phyloP scores from a whole-genome alignment of 257 asterid genomes.

The Linderniella brevidens region DNA sequence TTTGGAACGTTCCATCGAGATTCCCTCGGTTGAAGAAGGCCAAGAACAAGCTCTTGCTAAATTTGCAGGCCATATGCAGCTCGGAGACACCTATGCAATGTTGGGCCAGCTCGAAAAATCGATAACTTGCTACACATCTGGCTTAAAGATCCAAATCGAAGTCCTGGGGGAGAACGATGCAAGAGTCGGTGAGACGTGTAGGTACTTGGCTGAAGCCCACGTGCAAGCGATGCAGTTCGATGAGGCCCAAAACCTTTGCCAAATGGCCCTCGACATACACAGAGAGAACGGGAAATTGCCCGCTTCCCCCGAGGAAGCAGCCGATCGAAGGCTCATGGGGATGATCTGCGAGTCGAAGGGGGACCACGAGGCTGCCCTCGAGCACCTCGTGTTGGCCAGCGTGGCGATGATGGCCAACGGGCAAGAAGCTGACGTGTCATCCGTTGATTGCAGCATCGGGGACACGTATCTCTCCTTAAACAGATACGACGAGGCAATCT shows the following conservation, averaged over 20 bases:
- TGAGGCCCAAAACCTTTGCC: slow-evolving; percentile 72
- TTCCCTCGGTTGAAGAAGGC: slow-evolving; percentile 63
- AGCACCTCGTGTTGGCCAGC: slow-evolving; percentile 90
- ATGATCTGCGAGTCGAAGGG: slow-evolving; percentile 76
- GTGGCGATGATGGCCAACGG: slow-evolving; percentile 88
- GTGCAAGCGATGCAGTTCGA: slow-evolving; percentile 84
- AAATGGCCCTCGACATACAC: slow-evolving; percentile 74
- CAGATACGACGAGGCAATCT: slow-evolving; percentile 77
- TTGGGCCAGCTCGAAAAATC: slow-evolving; percentile 75
- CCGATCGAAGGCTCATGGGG: slow-evolving; percentile 84
- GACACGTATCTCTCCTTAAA: slow-evolving; percentile 67
- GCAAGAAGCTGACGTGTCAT: slow-evolving; percentile 75
- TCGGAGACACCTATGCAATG: slow-evolving; percentile 89
- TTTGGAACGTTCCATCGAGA: slow-evolving; percentile 63
- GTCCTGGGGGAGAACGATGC: slow-evolving; percentile 70
- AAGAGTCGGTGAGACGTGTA: slow-evolving; percentile 72
- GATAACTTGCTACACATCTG: slow-evolving; percentile 48
- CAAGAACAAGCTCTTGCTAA: slow-evolving; percentile 79
- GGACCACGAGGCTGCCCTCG: slow-evolving; percentile 78
- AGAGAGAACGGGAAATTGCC: slow-evolving; percentile 46
- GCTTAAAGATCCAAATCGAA: slow-evolving; percentile 70
- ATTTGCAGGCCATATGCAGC: slow-evolving; percentile 90
- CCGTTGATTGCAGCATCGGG: slow-evolving; percentile 79
- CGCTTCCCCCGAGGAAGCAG: slow-evolving; percentile 81
- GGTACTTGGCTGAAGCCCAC: slow-evolving; percentile 86